Percentiles rank a stretch among this genome's conserved stretches.
phyloP scores from a whole-genome alignment of 1,139 yeast species.

The Barnettozyma hawaiiensis region DNA sequence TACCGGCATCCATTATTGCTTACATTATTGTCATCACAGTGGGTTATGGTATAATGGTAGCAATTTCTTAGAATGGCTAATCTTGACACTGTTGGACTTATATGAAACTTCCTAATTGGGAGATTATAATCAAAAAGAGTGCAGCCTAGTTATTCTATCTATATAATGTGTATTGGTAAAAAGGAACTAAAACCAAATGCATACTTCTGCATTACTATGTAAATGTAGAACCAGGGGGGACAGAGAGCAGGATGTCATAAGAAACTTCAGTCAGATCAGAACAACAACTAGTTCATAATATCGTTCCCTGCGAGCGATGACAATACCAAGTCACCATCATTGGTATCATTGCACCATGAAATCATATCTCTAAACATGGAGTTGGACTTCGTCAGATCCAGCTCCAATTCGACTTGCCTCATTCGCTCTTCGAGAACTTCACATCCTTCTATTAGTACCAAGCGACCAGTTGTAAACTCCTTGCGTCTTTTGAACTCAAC shows the following conservation, averaged over 20 bases:
- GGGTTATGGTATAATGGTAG: conserved; percentile 59
- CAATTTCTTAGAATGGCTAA: background rate
- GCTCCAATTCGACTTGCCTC: conserved; percentile 53
- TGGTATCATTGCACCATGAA: conserved; percentile 48
- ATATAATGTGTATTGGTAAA: no score
- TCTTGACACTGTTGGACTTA: background rate
- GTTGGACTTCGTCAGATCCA: conserved; percentile 52
- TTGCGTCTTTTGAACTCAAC: conserved; percentile 64
- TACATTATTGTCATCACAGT: conserved; percentile 53
- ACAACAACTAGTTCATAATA: background rate
- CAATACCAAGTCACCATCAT: conserved; percentile 35
- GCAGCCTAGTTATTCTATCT: no score
- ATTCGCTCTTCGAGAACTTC: conserved; percentile 57
- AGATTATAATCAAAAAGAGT: no score
- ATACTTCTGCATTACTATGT: no score
- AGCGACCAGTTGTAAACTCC: conserved; percentile 39
- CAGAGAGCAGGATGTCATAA: no score
- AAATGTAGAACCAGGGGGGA: no score
- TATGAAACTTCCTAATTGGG: no score
- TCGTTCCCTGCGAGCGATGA: background rate
- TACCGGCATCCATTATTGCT: conserved; percentile 56
- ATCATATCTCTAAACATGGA: conserved; percentile 50
- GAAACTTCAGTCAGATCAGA: background rate
- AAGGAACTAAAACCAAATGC: no score
- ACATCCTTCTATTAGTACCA: conserved; percentile 69